Evolutionary conservation across 1,284 basidiomycete genomes (phyloP).

Genomic region (Irpex sp.): DNA sequence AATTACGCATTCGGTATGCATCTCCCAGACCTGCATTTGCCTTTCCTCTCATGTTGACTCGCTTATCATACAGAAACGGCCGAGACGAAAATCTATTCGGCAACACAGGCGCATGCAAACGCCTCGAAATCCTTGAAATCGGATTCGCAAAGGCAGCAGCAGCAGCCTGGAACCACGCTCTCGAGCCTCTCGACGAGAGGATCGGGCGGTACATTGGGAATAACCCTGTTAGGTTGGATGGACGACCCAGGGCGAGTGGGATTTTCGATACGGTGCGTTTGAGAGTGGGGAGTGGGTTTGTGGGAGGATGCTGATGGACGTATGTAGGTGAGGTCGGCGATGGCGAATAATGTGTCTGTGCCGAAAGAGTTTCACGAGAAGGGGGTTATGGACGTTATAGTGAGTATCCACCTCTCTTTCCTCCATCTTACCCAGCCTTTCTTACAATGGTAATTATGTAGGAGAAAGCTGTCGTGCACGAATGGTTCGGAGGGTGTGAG

Average conservation of each 20-base stretch:
- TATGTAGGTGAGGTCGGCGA: slow-evolving; percentile 57
- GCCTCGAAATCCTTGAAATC: slow-evolving; percentile 58
- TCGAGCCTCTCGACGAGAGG: slow-evolving; percentile 61
- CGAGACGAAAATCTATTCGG: slow-evolving; percentile 75
- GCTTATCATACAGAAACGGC: slow-evolving; percentile 44
- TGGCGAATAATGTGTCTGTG: slow-evolving; percentile 67
- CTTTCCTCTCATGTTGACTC: background rate
- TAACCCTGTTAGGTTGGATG: slow-evolving; percentile 69
- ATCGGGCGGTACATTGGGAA: slow-evolving; percentile 72
- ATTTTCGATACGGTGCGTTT: slow-evolving; percentile 71
- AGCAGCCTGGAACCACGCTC: slow-evolving; percentile 57
- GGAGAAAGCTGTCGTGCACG: slow-evolving; percentile 72
- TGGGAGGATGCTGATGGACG: background rate
- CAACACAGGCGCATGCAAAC: slow-evolving; percentile 65
- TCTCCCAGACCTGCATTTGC: background rate
- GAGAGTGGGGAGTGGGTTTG: background rate
- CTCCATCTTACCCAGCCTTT: background rate
- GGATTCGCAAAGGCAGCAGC: slow-evolving; percentile 69
- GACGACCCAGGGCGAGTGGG: slow-evolving; percentile 73
- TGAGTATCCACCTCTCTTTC: slow-evolving; percentile 37
- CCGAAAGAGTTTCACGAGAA: slow-evolving; percentile 70
- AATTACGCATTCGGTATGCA: slow-evolving; percentile 53
- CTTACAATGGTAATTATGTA: slow-evolving; percentile 24
- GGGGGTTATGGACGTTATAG: slow-evolving; percentile 52
- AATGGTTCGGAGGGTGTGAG: slow-evolving; percentile 76